Evolutionary conservation across 2,329 filamentous ascomycete genomes (phyloP), one percentile per base, ranked within the genome.

Genomic region (Trichoderma sp.): DNA sequence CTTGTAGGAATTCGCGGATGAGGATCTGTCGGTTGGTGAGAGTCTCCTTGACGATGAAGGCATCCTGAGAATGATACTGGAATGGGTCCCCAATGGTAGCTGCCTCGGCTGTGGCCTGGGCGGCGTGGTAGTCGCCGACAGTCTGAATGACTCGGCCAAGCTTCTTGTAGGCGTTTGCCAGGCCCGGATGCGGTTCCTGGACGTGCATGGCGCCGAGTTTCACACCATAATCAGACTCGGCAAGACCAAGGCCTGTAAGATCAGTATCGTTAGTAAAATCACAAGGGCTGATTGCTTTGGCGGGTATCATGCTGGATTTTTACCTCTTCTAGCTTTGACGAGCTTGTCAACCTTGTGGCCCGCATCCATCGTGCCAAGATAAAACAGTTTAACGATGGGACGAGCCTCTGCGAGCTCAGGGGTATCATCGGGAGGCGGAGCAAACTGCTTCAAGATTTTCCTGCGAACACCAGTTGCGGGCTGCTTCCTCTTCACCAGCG

Each of bases 371-470:
- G 93, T 91, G 24, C 93, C 93, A 27, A 99, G 84, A 77, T 99
- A 99, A 79, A 99, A 98, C 59, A 94, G 87, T 83, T 99, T 99
- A 47, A 98, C 96, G 55, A 93, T 86, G 0, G 96, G 96, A 65
- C 96, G 88, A 24, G 94, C 94, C 75, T 96, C 91, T 72, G 95
- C 91, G 68, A 99, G 85, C 82, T 99, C 96, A 11, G 95, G 94
- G 1, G 96, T 98, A 79, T 99, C 96, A 80, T 99, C 96, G 14
- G 96, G 94, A 0, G 96, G 96, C 37, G 96, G 96, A 47, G 96
- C 95, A 81, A 99, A 99, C 80, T 99, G 96, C 85, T 99, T 99
- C 78, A 99, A 85, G 71, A 98, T 91, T 83, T 97, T 97, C 77
- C 96, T 88, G 72, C 96, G 89, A 74, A 99, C 93, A 55, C 96